phyloP scores from a whole-genome alignment of 345 rosid species.

The Cardamine resedifolia region DNA sequence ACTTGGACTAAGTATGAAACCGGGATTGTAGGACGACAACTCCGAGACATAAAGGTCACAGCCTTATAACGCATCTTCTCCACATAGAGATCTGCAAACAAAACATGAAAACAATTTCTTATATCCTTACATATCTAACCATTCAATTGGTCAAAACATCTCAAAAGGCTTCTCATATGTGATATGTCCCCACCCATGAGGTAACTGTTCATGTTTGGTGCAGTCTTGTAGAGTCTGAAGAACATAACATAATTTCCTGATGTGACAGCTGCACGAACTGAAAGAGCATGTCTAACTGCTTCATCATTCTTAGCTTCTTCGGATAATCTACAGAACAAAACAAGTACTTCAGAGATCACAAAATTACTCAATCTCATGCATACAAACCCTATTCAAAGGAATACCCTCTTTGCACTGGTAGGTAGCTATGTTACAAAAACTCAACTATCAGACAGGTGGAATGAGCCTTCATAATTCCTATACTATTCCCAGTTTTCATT shows the following conservation, averaged over 20 bases:
- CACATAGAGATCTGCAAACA: constrained; percentile 74
- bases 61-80: constrained; percentile 96
- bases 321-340: constrained; percentile 58
- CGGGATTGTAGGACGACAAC: constrained; percentile 89
- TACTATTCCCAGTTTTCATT: neutral
- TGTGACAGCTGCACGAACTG: constrained; percentile 91
- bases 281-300: constrained; percentile 94
- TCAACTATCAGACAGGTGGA: constrained; percentile 1
- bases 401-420: constrained; percentile 23
- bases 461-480: constrained; percentile 1
- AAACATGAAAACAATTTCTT: constrained; percentile 1
- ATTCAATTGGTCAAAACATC: constrained; percentile 5
- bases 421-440: constrained; percentile 7
- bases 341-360: neutral
- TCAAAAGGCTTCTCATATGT: constrained; percentile 16
- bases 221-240: constrained; percentile 80
- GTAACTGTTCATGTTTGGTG: constrained; percentile 85
- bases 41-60: constrained; percentile 75
- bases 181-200: constrained; percentile 71
- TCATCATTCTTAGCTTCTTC: constrained; percentile 63
- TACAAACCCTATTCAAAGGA: constrained; percentile 12
- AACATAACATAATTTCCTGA: constrained; percentile 87
- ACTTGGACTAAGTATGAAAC: constrained; percentile 72
- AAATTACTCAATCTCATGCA: constrained; percentile 9
- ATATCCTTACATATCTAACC: neutral